Percentiles rank a stretch among this genome's conserved stretches.
These are phyloP conservation scores for Aspergillus aculeatinus DNA, from an alignment of 2,329 filamentous ascomycete species.

Conservation along the genomic window DNA sequence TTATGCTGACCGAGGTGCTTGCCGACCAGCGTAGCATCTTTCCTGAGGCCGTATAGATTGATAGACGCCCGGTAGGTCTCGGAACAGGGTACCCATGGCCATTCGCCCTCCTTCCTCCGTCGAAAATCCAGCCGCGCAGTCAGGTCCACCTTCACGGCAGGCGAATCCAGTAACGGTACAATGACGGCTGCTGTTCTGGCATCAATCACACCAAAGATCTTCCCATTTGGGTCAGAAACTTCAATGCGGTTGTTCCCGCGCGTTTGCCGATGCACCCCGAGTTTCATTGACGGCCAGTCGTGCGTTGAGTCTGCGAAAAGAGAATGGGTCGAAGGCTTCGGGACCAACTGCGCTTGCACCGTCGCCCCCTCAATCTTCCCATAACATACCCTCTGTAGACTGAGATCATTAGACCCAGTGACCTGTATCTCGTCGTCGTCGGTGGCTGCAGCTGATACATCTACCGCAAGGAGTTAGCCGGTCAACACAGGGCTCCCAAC, in stretches of 20 bases:
- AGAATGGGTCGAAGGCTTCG: slow-evolving; percentile 63
- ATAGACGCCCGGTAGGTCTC: slow-evolving; percentile 64
- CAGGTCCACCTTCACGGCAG: slow-evolving; percentile 64
- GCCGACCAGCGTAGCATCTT: slow-evolving; percentile 65
- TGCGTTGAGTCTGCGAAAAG: slow-evolving; percentile 53
- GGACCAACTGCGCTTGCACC: slow-evolving; percentile 67
- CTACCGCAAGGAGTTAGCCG: slow-evolving; percentile 23
- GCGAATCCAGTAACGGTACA: slow-evolving; percentile 69
- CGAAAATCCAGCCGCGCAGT: slow-evolving; percentile 70
- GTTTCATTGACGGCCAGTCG: slow-evolving; percentile 73
- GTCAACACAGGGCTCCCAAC: not conserved
- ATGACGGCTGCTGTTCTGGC: slow-evolving; percentile 64
- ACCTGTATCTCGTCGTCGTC: slow-evolving; percentile 42
- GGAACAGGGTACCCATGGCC: slow-evolving; percentile 62
- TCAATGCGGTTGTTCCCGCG: slow-evolving; percentile 62
- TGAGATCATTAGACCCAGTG: slow-evolving; percentile 58
- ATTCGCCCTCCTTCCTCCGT: slow-evolving; percentile 62
- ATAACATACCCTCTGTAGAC: slow-evolving; percentile 74
- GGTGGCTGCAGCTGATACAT: slow-evolving; percentile 20
- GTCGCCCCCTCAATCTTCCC: slow-evolving; percentile 69
- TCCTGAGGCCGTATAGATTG: slow-evolving; percentile 75
- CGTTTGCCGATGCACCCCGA: slow-evolving; percentile 62
- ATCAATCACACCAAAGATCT: slow-evolving; percentile 77
- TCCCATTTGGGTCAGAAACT: slow-evolving; percentile 69
- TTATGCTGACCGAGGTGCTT: slow-evolving; percentile 64